phyloP scores from a whole-genome alignment of 108 stramenopile genomes.

The Seminavis robusta region DNA sequence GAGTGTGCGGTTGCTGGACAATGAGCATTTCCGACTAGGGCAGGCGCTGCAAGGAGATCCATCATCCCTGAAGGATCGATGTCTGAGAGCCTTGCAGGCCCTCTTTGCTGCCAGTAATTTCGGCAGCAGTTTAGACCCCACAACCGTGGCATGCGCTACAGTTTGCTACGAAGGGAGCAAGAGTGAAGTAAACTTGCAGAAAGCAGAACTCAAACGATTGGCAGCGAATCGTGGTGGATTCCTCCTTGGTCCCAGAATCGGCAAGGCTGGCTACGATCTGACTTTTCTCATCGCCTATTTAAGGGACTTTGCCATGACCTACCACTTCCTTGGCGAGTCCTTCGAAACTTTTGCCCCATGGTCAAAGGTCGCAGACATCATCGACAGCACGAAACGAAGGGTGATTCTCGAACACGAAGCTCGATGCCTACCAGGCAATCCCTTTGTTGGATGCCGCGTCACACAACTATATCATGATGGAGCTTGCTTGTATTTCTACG shows the following conservation, averaged over 20 bases:
- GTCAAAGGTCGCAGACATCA: constrained; percentile 65
- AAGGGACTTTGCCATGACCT: constrained; percentile 93
- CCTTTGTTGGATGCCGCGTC: constrained; percentile 84
- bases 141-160: constrained; percentile 78
- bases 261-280: constrained; percentile 85
- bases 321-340: constrained; percentile 83
- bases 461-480: constrained; percentile 96
- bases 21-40: constrained; percentile 89
- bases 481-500: constrained; percentile 93
- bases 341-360: constrained; percentile 94
- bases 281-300: constrained; percentile 94
- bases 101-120: background rate
- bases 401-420: constrained; percentile 58
- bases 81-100: constrained; percentile 15
- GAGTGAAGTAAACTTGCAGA: constrained; percentile 68
- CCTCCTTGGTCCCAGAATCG: constrained; percentile 66
- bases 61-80: constrained; percentile 15
- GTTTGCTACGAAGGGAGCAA: constrained; percentile 82
- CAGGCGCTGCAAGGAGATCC: constrained; percentile 74
- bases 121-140: background rate
- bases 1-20: constrained; percentile 89
- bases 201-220: constrained; percentile 37
- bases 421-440: constrained; percentile 68
- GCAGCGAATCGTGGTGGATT: constrained; percentile 62
- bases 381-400: constrained; percentile 59